Percentiles rank a stretch among this genome's conserved stretches.
Evolutionary conservation across 768 basidiomycete species (phyloP).

Genomic region (Leccinum subgranulosum): DNA sequence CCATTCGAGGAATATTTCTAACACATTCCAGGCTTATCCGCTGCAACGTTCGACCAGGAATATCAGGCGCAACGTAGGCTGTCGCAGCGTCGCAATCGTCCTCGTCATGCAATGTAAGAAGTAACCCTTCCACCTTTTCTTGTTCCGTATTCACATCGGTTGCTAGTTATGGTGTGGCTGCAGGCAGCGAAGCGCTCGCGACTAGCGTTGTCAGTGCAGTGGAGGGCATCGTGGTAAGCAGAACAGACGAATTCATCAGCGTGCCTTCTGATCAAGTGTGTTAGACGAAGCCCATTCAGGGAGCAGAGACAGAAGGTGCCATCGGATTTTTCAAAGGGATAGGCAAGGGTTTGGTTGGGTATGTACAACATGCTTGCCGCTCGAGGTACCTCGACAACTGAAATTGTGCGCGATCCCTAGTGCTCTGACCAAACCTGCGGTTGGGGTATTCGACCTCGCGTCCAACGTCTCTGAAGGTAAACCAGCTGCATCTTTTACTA

Average conservation of each 20-base stretch:
- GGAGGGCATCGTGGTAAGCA: constrained; percentile 84
- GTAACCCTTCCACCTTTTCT: neutral
- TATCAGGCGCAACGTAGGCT: constrained; percentile 88
- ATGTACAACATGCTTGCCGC: constrained; percentile 7
- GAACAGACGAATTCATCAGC: constrained; percentile 5
- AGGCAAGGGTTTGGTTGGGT: constrained; percentile 96
- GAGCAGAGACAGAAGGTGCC: constrained; percentile 91
- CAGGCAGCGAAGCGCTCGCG: constrained; percentile 91
- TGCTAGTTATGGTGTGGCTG: constrained; percentile 87
- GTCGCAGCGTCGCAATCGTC: constrained; percentile 89
- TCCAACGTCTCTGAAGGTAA: constrained; percentile 91
- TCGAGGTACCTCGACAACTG: neutral
- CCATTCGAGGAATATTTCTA: neutral
- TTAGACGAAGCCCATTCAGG: constrained; percentile 95
- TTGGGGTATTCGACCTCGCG: constrained; percentile 94
- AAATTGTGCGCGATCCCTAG: constrained; percentile 36
- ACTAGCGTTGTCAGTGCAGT: constrained; percentile 93
- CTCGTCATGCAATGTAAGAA: constrained; percentile 88
- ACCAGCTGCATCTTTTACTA: neutral
- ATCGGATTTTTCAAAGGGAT: constrained; percentile 97
- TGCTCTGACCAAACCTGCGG: constrained; percentile 92
- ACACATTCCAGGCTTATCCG: constrained; percentile 72
- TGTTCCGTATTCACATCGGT: neutral
- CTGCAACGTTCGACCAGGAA: constrained; percentile 94
- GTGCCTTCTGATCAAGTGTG: constrained; percentile 4